phyloP scores from a whole-genome alignment of 2,329 filamentous ascomycete species.

The Ophiocordyceps camponoti-saundersi region DNA sequence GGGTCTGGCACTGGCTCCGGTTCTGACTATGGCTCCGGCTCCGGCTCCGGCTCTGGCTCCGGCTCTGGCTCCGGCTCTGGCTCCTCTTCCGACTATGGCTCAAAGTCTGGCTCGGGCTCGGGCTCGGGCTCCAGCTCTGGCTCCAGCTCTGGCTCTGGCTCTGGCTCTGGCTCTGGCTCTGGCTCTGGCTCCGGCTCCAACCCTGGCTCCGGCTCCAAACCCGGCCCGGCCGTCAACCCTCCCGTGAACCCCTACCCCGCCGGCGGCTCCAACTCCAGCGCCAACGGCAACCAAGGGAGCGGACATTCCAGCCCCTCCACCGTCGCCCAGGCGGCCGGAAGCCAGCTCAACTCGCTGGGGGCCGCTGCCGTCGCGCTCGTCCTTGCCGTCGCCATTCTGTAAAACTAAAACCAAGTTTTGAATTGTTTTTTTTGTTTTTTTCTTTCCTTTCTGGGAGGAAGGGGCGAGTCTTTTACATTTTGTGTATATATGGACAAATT shows the following conservation, averaged over 20 bases:
- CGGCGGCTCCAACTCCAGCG: background rate
- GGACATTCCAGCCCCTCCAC: background rate
- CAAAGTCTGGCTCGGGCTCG: background rate
- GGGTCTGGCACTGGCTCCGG: conserved; percentile 3
- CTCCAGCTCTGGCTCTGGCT: background rate
- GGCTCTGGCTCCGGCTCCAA: conserved; percentile 7
- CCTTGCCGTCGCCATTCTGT: conserved; percentile 13
- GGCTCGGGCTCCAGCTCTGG: background rate
- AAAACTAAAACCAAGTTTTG: too few relatives aligned
- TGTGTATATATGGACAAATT: background rate
- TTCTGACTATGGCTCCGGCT: conserved; percentile 5
- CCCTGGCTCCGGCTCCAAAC: conserved; percentile 10
- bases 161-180: background rate
- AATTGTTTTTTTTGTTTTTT: too few relatives aligned
- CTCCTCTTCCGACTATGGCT: background rate
- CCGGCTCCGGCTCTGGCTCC: conserved; percentile 11
- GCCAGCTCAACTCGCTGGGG: conserved; percentile 13
- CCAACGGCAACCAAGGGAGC: background rate
- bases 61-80: background rate
- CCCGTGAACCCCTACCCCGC: background rate
- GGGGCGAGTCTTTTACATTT: background rate
- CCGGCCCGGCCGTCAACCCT: conserved; percentile 2
- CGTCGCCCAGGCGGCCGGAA: conserved; percentile 3
- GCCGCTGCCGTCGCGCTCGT: conserved; percentile 14
- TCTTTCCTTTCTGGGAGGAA: background rate